These are phyloP conservation scores for Sarocladium kiliense DNA, from an alignment of 2,329 filamentous ascomycete genomes.

Conservation along the genomic window DNA sequence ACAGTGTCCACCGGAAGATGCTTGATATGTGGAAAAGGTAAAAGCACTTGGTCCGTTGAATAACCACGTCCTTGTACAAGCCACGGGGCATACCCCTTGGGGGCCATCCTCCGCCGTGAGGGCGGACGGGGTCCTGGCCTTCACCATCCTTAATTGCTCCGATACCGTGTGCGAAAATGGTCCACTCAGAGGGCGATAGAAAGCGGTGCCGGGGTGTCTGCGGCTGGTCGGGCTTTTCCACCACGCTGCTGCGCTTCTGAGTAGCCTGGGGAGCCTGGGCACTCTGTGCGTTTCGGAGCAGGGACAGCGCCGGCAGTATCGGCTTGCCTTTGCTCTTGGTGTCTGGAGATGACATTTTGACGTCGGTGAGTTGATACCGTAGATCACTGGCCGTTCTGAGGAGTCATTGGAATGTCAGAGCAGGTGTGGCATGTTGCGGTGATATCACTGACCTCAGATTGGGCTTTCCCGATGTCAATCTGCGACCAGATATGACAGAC, in stretches of 20 bases:
- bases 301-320: not conserved
- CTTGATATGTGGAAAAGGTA: conserved; percentile 39
- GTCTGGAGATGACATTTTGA: not conserved
- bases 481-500: too few species aligned
- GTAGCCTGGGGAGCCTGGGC: not conserved
- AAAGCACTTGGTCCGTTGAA: conserved; percentile 37
- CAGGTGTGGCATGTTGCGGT: not conserved
- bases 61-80: conserved; percentile 43
- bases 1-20: conserved; percentile 37
- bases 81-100: conserved; percentile 42
- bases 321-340: not conserved
- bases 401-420: not conserved
- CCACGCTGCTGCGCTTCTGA: not conserved
- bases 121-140: conserved; percentile 34
- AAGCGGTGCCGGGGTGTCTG: conserved; percentile 28
- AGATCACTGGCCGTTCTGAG: not conserved
- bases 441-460: not conserved
- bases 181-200: conserved; percentile 39
- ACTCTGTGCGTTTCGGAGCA: conserved; percentile 3
- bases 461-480: too few species aligned
- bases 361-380: not conserved
- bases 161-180: conserved; percentile 39
- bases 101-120: conserved; percentile 38
- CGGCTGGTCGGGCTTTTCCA: conserved; percentile 11
- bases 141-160: conserved; percentile 43